Evolutionary conservation across 169 alveolate genomes (phyloP).

Genomic region (Cryptosporidium viatorum): DNA sequence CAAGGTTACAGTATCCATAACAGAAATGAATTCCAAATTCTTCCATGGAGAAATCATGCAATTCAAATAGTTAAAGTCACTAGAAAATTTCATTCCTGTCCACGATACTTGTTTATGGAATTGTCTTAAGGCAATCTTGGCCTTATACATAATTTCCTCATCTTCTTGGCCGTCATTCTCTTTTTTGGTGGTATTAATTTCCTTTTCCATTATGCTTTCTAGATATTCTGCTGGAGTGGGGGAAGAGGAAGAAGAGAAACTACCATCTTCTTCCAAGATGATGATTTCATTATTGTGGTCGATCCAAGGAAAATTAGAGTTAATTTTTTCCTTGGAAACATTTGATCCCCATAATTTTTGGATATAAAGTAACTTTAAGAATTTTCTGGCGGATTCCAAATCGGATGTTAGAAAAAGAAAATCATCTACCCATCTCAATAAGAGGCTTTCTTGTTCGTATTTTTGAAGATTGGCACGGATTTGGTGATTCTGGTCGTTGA

Average conservation of each 20-base stretch:
- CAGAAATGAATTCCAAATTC: slow-evolving; percentile 5
- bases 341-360: slow-evolving; percentile 60
- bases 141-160: neutral
- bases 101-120: slow-evolving; percentile 16
- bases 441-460: neutral
- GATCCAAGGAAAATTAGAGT: slow-evolving; percentile 33
- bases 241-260: too few species aligned
- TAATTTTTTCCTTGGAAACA: slow-evolving; percentile 45
- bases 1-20: slow-evolving; percentile 60
- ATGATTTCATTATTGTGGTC: slow-evolving; percentile 2
- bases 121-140: slow-evolving; percentile 1
- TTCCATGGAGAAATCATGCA: slow-evolving; percentile 56
- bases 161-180: neutral
- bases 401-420: slow-evolving; percentile 40
- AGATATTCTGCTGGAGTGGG: neutral
- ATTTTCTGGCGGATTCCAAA: slow-evolving; percentile 21
- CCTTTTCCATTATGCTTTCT: neutral
- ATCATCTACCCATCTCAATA: slow-evolving; percentile 74
- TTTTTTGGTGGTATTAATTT: neutral
- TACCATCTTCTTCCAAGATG: neutral
- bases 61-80: neutral
- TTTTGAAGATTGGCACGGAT: neutral
- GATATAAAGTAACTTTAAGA: slow-evolving; percentile 17
- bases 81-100: slow-evolving; percentile 56
- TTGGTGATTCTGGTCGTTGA: neutral